Base-by-base conservation (phyloP, 1,139 yeast genomes). In the Meyerozyma sp. region DNA sequence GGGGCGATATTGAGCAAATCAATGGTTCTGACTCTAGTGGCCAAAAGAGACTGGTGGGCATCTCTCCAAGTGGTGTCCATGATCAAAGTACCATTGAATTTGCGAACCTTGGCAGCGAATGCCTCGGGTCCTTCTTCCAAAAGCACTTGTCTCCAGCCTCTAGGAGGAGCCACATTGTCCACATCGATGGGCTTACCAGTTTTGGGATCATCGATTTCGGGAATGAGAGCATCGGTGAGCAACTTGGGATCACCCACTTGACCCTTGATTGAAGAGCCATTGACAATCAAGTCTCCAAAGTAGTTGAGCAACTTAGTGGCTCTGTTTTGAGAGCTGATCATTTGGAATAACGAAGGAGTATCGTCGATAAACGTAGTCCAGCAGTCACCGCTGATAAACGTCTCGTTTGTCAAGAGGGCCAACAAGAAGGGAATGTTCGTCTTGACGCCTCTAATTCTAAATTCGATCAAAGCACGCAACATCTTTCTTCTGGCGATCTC, bases 61-160 rank as follows among this genome's bases (percentile, higher is more conserved):
- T 93, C 99, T 81, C 99, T 88, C 99, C 99, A 93, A 13, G 99
- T 93, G 44, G 99, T 93, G 65, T 93, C 99, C 86, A 94, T 94
- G 56, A 93, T 70, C 64, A 93, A 75, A 52, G 95, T 84, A 58
- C 98, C 98, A 45, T 88, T 73, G 68, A 82, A 84, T 26, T 71
- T 65, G 65, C 98, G 82, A 49, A 94, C 95, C 58, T 88, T 84
- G 67, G 82, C 76, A 53, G 97, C 96, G 63, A 93, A 93, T 21
- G 73, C 86, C 43, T 77, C 94, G 36, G 98, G 95, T 42, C 98
- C 98, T 55, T 85, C 75, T 54, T 81, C 82, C 50, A 90, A 70
- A 48, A 93, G 72, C 23, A 90, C 81, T 58, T 90, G 84, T 76
- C 98, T 85, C 96, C 97, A 91, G 44, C 98, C 98, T 50, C 77